Evolutionary conservation across 2,329 filamentous ascomycete genomes (phyloP).

Genomic region (Epichloe festucae): DNA sequence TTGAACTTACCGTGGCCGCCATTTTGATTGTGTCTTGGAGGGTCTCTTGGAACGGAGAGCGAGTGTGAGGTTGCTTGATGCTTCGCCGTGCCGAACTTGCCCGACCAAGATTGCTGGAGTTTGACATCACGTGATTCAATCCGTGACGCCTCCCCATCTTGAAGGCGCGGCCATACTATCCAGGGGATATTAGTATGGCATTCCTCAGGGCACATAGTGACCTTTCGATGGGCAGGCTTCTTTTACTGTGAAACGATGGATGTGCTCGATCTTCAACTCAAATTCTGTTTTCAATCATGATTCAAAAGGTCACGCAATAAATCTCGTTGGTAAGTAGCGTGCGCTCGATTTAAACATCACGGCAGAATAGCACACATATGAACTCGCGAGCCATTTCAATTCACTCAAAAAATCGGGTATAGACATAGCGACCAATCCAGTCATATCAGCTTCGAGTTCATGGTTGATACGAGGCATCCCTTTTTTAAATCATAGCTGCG

Average conservation of each 20-base stretch:
- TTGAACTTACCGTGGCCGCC: constrained; percentile 49
- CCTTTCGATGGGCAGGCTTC: background rate
- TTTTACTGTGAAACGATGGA: background rate
- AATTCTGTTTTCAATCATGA: background rate
- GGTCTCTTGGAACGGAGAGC: constrained; percentile 34
- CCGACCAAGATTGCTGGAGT: constrained; percentile 17
- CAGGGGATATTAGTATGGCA: background rate
- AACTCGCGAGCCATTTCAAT: background rate
- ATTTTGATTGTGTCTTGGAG: constrained; percentile 43
- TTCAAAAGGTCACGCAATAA: background rate
- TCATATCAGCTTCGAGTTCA: background rate
- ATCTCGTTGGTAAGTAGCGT: background rate
- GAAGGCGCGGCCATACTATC: background rate
- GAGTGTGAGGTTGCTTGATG: constrained; percentile 34
- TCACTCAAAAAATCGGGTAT: too few relatives aligned
- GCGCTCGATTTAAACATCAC: background rate
- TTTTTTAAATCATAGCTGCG: constrained; percentile 1
- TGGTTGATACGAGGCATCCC: background rate
- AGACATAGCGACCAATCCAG: background rate
- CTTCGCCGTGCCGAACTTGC: constrained; percentile 32
- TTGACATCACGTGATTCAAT: constrained; percentile 20
- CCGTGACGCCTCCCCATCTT: background rate
- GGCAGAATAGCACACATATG: background rate
- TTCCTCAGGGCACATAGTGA: background rate
- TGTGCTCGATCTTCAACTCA: background rate